A percentile compares a stretch with the other conserved stretches of the same genome.
phyloP scores from a whole-genome alignment of 2,329 filamentous ascomycete genomes.

The Monosporascus sp. region DNA sequence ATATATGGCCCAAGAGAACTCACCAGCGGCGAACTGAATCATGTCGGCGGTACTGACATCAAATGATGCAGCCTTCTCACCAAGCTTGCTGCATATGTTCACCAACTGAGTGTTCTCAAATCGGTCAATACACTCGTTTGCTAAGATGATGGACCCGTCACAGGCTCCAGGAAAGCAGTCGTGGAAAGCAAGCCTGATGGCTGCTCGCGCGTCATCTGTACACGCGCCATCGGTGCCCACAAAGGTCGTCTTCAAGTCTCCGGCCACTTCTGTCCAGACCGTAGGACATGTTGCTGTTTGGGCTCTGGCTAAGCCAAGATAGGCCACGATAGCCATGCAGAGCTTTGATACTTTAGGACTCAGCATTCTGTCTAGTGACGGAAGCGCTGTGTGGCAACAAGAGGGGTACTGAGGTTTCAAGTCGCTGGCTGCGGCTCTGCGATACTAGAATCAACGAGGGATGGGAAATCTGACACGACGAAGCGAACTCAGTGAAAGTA shows the following conservation, averaged over 20 bases:
- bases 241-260: constrained; percentile 16
- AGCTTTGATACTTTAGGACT: too few species aligned
- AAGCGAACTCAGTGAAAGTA: too few species aligned
- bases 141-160: constrained; percentile 24
- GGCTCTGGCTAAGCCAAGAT: too few species aligned
- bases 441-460: too few species aligned
- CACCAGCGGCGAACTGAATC: constrained; percentile 26
- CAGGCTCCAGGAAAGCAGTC: constrained; percentile 25
- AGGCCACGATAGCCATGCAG: too few species aligned
- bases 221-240: constrained; percentile 13
- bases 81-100: constrained; percentile 17
- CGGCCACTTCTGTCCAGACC: constrained; percentile 20
- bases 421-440: too few species aligned
- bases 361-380: too few species aligned
- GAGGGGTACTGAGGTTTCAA: too few species aligned
- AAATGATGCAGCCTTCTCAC: constrained; percentile 16
- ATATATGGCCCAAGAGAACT: constrained; percentile 2
- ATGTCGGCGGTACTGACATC: constrained; percentile 22
- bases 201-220: constrained; percentile 21
- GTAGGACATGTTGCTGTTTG: constrained; percentile 10
- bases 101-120: constrained; percentile 20
- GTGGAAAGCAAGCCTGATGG: constrained; percentile 23
- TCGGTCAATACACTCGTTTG: constrained; percentile 21
- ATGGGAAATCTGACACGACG: too few species aligned
- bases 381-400: too few species aligned